phyloP scores from a whole-genome alignment of 352 stramenopile genomes.

The Pythium rishiriense region DNA sequence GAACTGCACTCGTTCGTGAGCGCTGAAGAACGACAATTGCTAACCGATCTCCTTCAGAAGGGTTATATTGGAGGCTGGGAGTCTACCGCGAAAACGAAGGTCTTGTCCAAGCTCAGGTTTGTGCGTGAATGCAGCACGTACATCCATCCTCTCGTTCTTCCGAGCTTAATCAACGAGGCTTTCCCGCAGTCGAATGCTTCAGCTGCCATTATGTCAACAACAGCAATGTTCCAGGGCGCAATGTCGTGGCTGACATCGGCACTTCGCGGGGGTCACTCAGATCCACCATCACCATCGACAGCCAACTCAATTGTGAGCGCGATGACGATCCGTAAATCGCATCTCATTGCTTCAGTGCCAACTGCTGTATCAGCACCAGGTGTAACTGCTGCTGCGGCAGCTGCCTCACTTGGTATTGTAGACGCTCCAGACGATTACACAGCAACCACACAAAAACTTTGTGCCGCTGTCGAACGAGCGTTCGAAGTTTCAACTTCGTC shows the following conservation, averaged over 20 bases:
- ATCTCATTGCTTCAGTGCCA: slow-evolving; percentile 29
- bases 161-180: slow-evolving; percentile 32
- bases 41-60: slow-evolving; percentile 79
- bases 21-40: slow-evolving; percentile 57
- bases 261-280: slow-evolving; percentile 22
- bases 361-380: slow-evolving; percentile 21
- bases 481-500: slow-evolving; percentile 59
- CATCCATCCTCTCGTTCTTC: slow-evolving; percentile 31
- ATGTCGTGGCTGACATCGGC: slow-evolving; percentile 36
- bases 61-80: slow-evolving; percentile 83
- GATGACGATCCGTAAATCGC: slow-evolving; percentile 32
- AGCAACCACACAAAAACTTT: slow-evolving; percentile 51
- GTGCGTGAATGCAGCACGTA: slow-evolving; percentile 63
- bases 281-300: slow-evolving; percentile 29
- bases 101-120: slow-evolving; percentile 71
- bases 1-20: slow-evolving; percentile 80
- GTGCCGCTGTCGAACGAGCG: slow-evolving; percentile 50
- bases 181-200: slow-evolving; percentile 29
- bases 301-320: slow-evolving; percentile 31
- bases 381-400: slow-evolving; percentile 35
- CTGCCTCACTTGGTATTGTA: slow-evolving; percentile 53
- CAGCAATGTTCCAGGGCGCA: slow-evolving; percentile 31
- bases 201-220: slow-evolving; percentile 28
- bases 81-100: slow-evolving; percentile 58
- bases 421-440: slow-evolving; percentile 44